Evolutionary conservation across 495 filamentous ascomycete species (phyloP).

Genomic region (Aspergillus baeticus): DNA sequence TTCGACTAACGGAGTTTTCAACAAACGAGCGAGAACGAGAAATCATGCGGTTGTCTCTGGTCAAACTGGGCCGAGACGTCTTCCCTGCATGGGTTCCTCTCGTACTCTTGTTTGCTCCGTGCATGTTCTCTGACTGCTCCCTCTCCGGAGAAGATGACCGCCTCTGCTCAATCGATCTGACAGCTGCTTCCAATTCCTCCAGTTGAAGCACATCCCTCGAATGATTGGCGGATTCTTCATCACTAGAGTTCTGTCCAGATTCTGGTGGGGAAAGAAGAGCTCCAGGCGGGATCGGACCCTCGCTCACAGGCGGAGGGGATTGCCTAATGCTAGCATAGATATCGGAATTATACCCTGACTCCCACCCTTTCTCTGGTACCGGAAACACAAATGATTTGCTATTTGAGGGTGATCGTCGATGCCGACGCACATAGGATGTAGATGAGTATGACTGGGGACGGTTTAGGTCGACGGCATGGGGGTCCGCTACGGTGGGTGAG

Average conservation of each 20-base stretch:
- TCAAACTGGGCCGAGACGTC: conserved; percentile 40
- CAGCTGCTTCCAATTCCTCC: conserved; percentile 78
- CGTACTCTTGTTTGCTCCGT: conserved; percentile 23
- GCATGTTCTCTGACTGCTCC: conserved; percentile 35
- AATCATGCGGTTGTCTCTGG: conserved; percentile 61
- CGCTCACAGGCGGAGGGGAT: conserved; percentile 73
- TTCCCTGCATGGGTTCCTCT: conserved; percentile 5
- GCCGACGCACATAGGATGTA: conserved; percentile 67
- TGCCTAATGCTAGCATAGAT: conserved; percentile 63
- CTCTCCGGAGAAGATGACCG: conserved; percentile 60
- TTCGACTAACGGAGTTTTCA: conserved; percentile 61
- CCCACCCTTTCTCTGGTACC: conserved; percentile 28
- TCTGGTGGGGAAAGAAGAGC: conserved; percentile 88
- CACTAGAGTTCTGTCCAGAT: conserved; percentile 71
- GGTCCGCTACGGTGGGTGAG: conserved; percentile 36
- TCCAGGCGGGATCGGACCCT: conserved; percentile 70
- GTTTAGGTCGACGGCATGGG: conserved; percentile 44
- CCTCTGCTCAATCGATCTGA: conserved; percentile 73
- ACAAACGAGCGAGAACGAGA: conserved; percentile 84
- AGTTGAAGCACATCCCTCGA: conserved; percentile 61
- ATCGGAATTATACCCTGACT: conserved; percentile 49
- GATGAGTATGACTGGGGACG: conserved; percentile 77
- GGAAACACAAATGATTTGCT: conserved; percentile 35
- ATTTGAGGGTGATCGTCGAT: conserved; percentile 62
- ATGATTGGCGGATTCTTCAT: conserved; percentile 68